Conservation (phyloP, 192 early-diverging fungal genomes). For the Rhizophagus prolifer region DNA sequence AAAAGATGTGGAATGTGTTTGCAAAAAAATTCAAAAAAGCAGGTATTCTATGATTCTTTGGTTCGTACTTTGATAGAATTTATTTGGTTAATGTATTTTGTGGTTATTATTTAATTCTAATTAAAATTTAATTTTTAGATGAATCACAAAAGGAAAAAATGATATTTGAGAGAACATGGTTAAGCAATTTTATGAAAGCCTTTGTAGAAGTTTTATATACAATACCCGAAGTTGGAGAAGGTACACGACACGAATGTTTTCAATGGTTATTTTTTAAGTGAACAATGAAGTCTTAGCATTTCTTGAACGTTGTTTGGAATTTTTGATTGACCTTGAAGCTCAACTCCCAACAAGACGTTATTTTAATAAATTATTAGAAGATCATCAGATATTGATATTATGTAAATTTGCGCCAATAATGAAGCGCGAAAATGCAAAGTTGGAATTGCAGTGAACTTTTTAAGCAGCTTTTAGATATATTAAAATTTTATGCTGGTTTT, state of each 20-base stretch:
- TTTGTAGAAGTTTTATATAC: slow-evolving; percentile 62
- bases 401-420: slow-evolving; percentile 50
- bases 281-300: slow-evolving; percentile 55
- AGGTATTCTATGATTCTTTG: slow-evolving; percentile 19
- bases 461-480: slow-evolving; percentile 64
- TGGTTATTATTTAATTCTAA: not conserved
- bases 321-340: slow-evolving; percentile 83
- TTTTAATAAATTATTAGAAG: slow-evolving; percentile 75
- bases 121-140: not conserved
- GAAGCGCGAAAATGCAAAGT: slow-evolving; percentile 35
- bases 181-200: slow-evolving; percentile 63
- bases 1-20: slow-evolving; percentile 66
- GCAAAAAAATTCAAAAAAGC: slow-evolving; percentile 49
- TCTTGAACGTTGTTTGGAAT: slow-evolving; percentile 73
- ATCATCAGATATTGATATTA: slow-evolving; percentile 69
- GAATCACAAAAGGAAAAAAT: slow-evolving; percentile 48
- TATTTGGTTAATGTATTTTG: not conserved
- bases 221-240: slow-evolving; percentile 49
- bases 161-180: slow-evolving; percentile 59
- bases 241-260: slow-evolving; percentile 28
- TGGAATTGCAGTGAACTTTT: slow-evolving; percentile 43
- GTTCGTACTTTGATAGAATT: not conserved
- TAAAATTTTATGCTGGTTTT: slow-evolving; percentile 74
- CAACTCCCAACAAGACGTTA: slow-evolving; percentile 93
- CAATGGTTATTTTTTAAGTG: slow-evolving; percentile 17